Conservation (phyloP, 768 basidiomycete genomes). For the Panaeolus cyanescens region DNA sequence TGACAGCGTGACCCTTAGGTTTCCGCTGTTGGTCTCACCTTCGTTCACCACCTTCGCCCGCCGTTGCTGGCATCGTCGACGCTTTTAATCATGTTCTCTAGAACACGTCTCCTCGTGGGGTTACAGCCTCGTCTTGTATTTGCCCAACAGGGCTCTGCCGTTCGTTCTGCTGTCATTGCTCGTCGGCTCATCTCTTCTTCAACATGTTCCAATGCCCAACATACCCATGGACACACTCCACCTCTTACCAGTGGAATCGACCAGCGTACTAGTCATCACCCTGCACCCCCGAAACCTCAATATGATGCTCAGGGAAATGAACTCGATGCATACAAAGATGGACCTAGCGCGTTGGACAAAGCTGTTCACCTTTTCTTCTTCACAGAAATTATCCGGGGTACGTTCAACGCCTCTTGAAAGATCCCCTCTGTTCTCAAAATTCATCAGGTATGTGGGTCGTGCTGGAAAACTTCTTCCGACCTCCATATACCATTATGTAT, state of each 20-base stretch:
- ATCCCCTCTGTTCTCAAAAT: constrained; percentile 12
- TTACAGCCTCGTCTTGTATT: constrained; percentile 46
- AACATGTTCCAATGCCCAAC: constrained; percentile 37
- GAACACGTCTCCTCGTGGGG: constrained; percentile 52
- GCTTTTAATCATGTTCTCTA: constrained; percentile 47
- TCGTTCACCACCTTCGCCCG: constrained; percentile 28
- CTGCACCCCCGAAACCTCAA: constrained; percentile 19
- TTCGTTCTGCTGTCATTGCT: constrained; percentile 38
- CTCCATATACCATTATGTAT: constrained; percentile 98
- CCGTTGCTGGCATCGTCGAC: constrained; percentile 44
- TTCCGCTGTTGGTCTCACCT: constrained; percentile 30
- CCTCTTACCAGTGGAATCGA: constrained; percentile 39
- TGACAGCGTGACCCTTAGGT: constrained; percentile 36
- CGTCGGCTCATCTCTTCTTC: constrained; percentile 56
- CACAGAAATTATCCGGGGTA: constrained; percentile 96
- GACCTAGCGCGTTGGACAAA: constrained; percentile 93
- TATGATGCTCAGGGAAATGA: constrained; percentile 51
- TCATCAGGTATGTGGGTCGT: constrained; percentile 96
- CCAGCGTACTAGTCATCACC: constrained; percentile 28
- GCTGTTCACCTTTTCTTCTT: constrained; percentile 97
- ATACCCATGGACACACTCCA: constrained; percentile 26
- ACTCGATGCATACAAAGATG: constrained; percentile 70
- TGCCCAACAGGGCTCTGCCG: constrained; percentile 28
- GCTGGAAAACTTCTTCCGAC: constrained; percentile 86
- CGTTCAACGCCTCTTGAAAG: constrained; percentile 21